These are phyloP conservation scores for Coleophoma crateriformis DNA, from an alignment of 2,329 filamentous ascomycete genomes.

Conservation along the genomic window DNA sequence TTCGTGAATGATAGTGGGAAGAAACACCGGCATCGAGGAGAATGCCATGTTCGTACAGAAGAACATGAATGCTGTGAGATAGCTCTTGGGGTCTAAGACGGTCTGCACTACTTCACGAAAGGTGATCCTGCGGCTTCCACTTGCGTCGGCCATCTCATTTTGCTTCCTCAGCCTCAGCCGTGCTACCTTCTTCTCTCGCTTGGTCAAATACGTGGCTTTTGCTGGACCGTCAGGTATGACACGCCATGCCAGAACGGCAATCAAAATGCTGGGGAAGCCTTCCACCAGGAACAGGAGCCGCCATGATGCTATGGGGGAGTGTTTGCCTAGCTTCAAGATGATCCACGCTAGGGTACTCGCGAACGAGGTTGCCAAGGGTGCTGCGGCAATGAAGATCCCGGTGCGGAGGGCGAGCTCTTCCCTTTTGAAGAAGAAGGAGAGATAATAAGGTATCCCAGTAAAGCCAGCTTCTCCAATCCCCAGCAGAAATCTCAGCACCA, in stretches of 20 bases:
- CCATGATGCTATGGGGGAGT: conserved; percentile 72
- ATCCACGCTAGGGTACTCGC: conserved; percentile 74
- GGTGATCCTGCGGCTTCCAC: conserved; percentile 35
- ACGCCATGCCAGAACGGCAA: conserved; percentile 68
- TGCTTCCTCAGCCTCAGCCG: conserved; percentile 53
- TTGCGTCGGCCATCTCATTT: conserved; percentile 8
- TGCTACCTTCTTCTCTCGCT: conserved; percentile 64
- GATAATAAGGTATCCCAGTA: conserved; percentile 56
- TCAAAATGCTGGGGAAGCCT: conserved; percentile 76
- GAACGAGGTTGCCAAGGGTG: conserved; percentile 74
- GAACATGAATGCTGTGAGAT: conserved; percentile 76
- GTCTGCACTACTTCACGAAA: conserved; percentile 52
- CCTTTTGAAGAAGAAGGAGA: conserved; percentile 59
- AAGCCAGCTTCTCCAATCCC: conserved; percentile 63
- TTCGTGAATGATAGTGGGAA: conserved; percentile 72
- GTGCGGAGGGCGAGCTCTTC: conserved; percentile 79
- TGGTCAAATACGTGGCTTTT: conserved; percentile 56
- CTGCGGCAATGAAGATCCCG: conserved; percentile 83
- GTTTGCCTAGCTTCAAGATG: conserved; percentile 63
- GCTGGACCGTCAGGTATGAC: conserved; percentile 72
- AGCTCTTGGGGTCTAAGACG: conserved; percentile 62
- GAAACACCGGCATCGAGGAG: conserved; percentile 79
- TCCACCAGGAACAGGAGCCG: conserved; percentile 80
- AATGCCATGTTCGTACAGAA: conserved; percentile 87
- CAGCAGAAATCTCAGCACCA: conserved; percentile 49